Conservation (phyloP, 2,329 filamentous ascomycete genomes). For the Calonectria honghensis region DNA sequence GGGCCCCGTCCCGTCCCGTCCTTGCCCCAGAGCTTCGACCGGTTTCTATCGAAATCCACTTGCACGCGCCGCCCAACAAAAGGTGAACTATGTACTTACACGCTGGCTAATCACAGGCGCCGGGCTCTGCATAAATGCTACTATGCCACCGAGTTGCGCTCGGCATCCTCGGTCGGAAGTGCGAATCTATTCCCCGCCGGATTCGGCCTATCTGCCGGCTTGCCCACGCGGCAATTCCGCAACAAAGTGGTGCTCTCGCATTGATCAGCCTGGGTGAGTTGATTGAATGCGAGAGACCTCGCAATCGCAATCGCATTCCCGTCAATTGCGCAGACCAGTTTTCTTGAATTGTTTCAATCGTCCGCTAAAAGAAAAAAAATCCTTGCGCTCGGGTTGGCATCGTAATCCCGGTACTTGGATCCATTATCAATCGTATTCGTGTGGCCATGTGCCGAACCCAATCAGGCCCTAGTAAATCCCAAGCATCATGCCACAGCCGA, state of each 20-base stretch:
- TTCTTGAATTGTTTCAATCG: neutral
- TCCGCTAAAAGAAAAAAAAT: neutral
- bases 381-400: neutral
- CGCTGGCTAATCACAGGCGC: neutral
- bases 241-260: slow-evolving; percentile 2
- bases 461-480: slow-evolving; percentile 27
- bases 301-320: slow-evolving; percentile 31
- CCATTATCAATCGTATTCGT: slow-evolving; percentile 34
- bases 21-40: neutral
- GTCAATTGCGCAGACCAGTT: neutral
- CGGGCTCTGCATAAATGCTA: neutral
- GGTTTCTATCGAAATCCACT: neutral
- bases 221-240: slow-evolving; percentile 17
- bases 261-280: neutral
- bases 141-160: neutral
- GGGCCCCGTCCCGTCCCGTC: neutral
- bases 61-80: neutral
- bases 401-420: slow-evolving; percentile 28
- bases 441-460: slow-evolving; percentile 19
- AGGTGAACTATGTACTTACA: neutral
- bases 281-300: neutral
- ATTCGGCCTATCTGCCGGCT: slow-evolving; percentile 30
- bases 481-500: slow-evolving; percentile 28
- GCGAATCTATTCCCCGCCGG: slow-evolving; percentile 31
- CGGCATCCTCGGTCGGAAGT: slow-evolving; percentile 43